Percentiles rank a stretch among this genome's conserved stretches.
Evolutionary conservation across 2,329 filamentous ascomycete species (phyloP).

Genomic region (Colletotrichum sidae): DNA sequence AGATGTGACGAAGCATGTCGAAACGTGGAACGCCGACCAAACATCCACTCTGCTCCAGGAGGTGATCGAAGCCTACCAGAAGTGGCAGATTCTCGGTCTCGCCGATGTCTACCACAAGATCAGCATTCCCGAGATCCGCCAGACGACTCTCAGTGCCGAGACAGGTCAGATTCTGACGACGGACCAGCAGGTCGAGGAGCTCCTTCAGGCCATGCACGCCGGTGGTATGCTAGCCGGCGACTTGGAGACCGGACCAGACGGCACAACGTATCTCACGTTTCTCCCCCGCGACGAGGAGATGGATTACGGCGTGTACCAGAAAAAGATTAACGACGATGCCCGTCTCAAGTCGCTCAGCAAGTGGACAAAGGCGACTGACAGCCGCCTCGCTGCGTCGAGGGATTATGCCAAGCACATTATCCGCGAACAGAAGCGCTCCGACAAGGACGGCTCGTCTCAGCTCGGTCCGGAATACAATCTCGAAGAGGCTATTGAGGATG

Average conservation of each 20-base stretch:
- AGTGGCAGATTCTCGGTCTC: slow-evolving; percentile 80
- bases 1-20: slow-evolving; percentile 69
- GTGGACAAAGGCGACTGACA: slow-evolving; percentile 64
- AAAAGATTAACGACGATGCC: slow-evolving; percentile 56
- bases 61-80: slow-evolving; percentile 77
- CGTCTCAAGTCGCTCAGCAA: slow-evolving; percentile 58
- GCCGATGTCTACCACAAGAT: slow-evolving; percentile 76
- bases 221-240: slow-evolving; percentile 64
- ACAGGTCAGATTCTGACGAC: slow-evolving; percentile 58
- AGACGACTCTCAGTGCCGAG: slow-evolving; percentile 64
- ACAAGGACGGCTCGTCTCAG: slow-evolving; percentile 54
- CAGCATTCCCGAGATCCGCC: slow-evolving; percentile 64
- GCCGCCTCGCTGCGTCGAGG: slow-evolving; percentile 65
- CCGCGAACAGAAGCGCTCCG: slow-evolving; percentile 58
- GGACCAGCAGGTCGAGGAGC: slow-evolving; percentile 56
- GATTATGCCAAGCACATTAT: slow-evolving; percentile 65
- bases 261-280: slow-evolving; percentile 64
- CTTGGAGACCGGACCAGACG: slow-evolving; percentile 58
- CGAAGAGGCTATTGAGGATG: slow-evolving; percentile 65
- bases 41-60: slow-evolving; percentile 79
- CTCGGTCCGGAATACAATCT: slow-evolving; percentile 52
- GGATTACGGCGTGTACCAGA: slow-evolving; percentile 63
- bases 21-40: slow-evolving; percentile 76
- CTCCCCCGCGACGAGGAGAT: slow-evolving; percentile 53
- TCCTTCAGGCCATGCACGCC: slow-evolving; percentile 68